These are phyloP conservation scores for Sclerotinia subarctica DNA, from an alignment of 2,329 filamentous ascomycete genomes.

Conservation along the genomic window DNA sequence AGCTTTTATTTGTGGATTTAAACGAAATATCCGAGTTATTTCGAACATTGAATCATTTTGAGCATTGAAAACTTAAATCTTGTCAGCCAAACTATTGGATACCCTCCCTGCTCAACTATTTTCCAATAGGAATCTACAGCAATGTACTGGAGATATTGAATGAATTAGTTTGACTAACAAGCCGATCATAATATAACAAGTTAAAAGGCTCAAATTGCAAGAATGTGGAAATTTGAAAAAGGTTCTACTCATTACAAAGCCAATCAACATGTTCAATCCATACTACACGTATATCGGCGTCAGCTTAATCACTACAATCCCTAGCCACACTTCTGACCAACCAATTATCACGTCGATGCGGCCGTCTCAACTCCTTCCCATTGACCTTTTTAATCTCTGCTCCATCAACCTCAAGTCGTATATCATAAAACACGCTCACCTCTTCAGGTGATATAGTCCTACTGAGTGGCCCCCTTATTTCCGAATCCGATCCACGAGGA, in stretches of 20 bases:
- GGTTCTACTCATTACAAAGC: not conserved
- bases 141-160: too few relatives aligned
- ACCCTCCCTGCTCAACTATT: too few relatives aligned
- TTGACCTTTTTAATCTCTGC: not conserved
- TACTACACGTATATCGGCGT: not conserved
- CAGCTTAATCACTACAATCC: not conserved
- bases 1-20: not conserved
- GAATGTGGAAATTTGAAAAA: too few relatives aligned
- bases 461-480: not conserved
- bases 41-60: too few relatives aligned
- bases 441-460: not conserved
- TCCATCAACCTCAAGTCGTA: not conserved
- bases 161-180: not conserved
- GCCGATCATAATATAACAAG: not conserved
- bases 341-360: not conserved
- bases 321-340: not conserved
- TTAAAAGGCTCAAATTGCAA: too few relatives aligned
- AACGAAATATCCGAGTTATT: not conserved
- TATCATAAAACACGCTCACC: not conserved
- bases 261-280: not conserved
- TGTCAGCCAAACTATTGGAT: too few relatives aligned
- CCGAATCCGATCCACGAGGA: too few relatives aligned
- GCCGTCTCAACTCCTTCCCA: not conserved
- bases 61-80: too few relatives aligned
- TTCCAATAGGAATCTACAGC: too few relatives aligned